phyloP scores from a whole-genome alignment of 805 yeast species.

The Kluyveromyces nonfermentans region DNA sequence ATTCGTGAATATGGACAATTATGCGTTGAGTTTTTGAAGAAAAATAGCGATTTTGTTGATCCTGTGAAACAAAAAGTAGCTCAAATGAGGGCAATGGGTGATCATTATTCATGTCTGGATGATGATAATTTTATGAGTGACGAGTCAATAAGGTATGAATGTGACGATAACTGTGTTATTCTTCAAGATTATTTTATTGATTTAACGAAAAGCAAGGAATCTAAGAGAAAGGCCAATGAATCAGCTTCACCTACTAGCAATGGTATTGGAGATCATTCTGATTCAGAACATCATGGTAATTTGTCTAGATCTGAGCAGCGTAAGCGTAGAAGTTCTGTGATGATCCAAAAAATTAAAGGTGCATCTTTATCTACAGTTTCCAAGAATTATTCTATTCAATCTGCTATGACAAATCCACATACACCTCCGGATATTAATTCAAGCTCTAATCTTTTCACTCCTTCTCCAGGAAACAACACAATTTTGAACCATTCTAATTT shows the following conservation, averaged over 20 bases:
- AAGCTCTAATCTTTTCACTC: not conserved
- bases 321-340: slow-evolving; percentile 17
- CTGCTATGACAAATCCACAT: slow-evolving; percentile 7
- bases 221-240: slow-evolving; percentile 14
- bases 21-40: slow-evolving; percentile 54
- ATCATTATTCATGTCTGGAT: slow-evolving; percentile 13
- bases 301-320: slow-evolving; percentile 15
- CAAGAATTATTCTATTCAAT: slow-evolving; percentile 15
- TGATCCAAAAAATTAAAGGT: slow-evolving; percentile 16
- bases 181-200: slow-evolving; percentile 19
- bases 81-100: slow-evolving; percentile 7
- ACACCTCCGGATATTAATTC: not conserved
- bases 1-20: slow-evolving; percentile 85
- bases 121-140: slow-evolving; percentile 14
- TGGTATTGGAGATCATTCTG: not conserved
- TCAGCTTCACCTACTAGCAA: not conserved
- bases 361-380: slow-evolving; percentile 16
- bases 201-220: slow-evolving; percentile 19
- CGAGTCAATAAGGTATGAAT: slow-evolving; percentile 14
- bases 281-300: not conserved
- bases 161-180: slow-evolving; percentile 16
- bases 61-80: slow-evolving; percentile 13
- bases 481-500: not conserved
- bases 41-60: slow-evolving; percentile 16
- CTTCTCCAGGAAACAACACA: not conserved